phyloP scores from a whole-genome alignment of 2,329 filamentous ascomycete genomes.

The Biscogniauxia sp. region DNA sequence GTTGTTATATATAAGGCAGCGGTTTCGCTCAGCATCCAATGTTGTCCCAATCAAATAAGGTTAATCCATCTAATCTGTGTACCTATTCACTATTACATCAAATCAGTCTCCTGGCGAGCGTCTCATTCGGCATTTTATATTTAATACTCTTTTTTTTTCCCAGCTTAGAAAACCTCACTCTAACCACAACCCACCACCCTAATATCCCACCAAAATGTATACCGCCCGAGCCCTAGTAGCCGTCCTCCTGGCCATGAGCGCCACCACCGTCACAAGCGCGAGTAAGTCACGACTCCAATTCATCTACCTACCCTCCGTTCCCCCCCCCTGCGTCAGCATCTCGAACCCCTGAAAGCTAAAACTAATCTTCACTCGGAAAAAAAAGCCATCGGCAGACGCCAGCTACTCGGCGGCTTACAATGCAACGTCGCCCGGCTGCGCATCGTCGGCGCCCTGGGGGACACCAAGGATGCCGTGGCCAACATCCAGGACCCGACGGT shows the following conservation, averaged over 20 bases:
- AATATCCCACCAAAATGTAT: constrained; percentile 6
- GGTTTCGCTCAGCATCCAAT: too few species aligned
- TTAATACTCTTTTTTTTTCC: neutral
- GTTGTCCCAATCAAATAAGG: too few species aligned
- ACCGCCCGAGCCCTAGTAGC: constrained; percentile 3
- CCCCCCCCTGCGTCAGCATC: neutral
- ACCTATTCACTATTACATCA: too few species aligned
- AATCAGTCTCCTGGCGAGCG: too few species aligned
- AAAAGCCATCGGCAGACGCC: neutral
- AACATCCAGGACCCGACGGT: constrained; percentile 10
- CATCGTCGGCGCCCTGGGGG: constrained; percentile 10
- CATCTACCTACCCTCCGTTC: too few species aligned
- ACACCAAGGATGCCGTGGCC: constrained; percentile 10
- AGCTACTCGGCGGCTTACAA: neutral
- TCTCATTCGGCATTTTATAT: neutral
- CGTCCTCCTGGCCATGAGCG: constrained; percentile 4
- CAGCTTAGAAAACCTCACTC: neutral
- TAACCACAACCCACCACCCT: too few species aligned
- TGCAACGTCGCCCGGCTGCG: constrained; percentile 11
- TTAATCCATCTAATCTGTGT: too few species aligned
- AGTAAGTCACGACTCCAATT: constrained; percentile 1
- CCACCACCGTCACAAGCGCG: constrained; percentile 3
- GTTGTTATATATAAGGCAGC: constrained; percentile 14
- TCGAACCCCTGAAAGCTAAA: neutral
- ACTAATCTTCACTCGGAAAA: neutral